These are phyloP conservation scores for Paraphaeosphaeria minitans DNA, from an alignment of 2,329 filamentous ascomycete species.

Conservation along the genomic window DNA sequence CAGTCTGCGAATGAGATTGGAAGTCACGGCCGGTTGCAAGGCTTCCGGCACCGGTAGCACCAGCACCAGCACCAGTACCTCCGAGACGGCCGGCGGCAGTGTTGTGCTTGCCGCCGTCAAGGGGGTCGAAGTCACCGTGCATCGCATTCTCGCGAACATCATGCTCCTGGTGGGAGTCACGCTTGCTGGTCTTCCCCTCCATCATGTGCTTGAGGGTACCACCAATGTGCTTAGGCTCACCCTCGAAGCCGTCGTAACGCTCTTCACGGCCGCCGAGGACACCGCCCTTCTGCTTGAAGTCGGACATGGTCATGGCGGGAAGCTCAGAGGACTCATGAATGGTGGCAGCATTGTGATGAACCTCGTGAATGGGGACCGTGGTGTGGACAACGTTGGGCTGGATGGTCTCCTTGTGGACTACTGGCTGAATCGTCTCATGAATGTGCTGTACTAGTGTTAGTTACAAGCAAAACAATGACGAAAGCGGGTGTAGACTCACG, in stretches of 20 bases:
- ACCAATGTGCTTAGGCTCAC: conserved; percentile 61
- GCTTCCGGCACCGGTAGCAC: background rate
- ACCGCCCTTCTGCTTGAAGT: conserved; percentile 65
- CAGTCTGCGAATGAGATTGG: background rate
- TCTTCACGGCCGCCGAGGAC: conserved; percentile 60
- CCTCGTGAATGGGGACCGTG: conserved; percentile 73
- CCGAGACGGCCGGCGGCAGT: background rate
- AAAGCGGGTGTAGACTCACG: conserved; percentile 20
- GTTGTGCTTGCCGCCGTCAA: conserved; percentile 13
- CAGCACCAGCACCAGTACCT: background rate
- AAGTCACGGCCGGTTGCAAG: background rate
- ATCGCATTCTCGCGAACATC: conserved; percentile 14
- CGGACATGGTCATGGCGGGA: conserved; percentile 66
- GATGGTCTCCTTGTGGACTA: conserved; percentile 71
- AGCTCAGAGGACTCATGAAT: conserved; percentile 69
- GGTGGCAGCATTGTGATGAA: conserved; percentile 69
- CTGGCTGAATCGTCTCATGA: conserved; percentile 72
- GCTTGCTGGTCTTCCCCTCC: conserved; percentile 20
- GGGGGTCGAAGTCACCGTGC: conserved; percentile 18
- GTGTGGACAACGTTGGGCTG: conserved; percentile 73
- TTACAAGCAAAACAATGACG: background rate
- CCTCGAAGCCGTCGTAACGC: conserved; percentile 64
- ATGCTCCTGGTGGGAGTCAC: conserved; percentile 7
- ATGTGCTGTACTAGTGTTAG: conserved; percentile 51
- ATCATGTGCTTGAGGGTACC: conserved; percentile 22